Conservation (phyloP, 352 stramenopile genomes). For the Phytopythium aichiense region DNA sequence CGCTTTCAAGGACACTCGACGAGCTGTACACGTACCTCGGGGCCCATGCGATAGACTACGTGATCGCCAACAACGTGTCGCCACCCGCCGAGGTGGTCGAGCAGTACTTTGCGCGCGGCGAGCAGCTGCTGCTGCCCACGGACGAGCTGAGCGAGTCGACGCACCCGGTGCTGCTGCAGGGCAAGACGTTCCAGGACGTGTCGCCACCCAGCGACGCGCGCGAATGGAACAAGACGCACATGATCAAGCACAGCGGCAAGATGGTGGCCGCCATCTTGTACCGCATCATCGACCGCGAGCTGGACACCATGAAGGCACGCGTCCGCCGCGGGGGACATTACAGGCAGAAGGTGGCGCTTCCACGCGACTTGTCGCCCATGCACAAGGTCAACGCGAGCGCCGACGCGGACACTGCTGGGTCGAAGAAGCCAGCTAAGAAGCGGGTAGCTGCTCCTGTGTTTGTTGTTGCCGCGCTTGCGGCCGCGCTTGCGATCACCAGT, state of each 20-base stretch:
- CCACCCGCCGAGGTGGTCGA: constrained; percentile 48
- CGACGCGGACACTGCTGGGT: not conserved
- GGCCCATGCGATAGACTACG: constrained; percentile 74
- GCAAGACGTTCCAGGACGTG: constrained; percentile 75
- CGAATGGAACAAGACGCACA: constrained; percentile 80
- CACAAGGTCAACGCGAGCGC: not conserved
- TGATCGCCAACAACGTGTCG: constrained; percentile 79
- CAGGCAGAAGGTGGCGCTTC: constrained; percentile 12
- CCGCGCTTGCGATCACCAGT: not conserved
- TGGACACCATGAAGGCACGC: constrained; percentile 26
- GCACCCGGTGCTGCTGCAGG: constrained; percentile 70
- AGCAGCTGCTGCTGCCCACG: constrained; percentile 68
- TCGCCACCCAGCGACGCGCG: constrained; percentile 4
- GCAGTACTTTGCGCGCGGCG: constrained; percentile 66
- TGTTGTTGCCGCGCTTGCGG: not conserved
- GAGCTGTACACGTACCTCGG: constrained; percentile 67
- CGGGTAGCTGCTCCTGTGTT: not conserved
- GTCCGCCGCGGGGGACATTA: constrained; percentile 8
- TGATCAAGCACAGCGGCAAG: constrained; percentile 83
- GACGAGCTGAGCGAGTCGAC: constrained; percentile 44
- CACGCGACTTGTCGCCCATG: not conserved
- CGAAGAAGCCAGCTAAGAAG: not conserved
- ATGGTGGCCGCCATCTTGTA: constrained; percentile 82
- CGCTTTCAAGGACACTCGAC: constrained; percentile 60
- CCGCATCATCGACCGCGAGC: constrained; percentile 82